Conservation (phyloP, 306 rosid species). For the Prinsepia uniflora region DNA sequence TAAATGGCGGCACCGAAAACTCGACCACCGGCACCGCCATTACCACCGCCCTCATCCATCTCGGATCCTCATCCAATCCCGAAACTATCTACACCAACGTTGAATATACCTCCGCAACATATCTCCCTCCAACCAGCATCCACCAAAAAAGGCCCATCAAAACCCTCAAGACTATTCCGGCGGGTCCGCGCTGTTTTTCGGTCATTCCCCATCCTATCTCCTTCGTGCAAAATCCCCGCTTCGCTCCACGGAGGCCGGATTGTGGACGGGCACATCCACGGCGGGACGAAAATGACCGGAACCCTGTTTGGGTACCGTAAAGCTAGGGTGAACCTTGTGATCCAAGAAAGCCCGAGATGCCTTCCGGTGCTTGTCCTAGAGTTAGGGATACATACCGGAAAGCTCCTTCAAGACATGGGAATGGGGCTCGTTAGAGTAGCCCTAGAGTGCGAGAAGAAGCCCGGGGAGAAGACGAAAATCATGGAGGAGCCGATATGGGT, state of each 20-base stretch:
- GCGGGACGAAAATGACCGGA: constrained; percentile 61
- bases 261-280: constrained; percentile 41
- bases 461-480: constrained; percentile 47
- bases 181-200: constrained; percentile 51
- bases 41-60: neutral
- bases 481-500: constrained; percentile 76
- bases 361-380: constrained; percentile 63
- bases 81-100: neutral
- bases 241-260: constrained; percentile 22
- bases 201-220: constrained; percentile 64
- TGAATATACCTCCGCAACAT: neutral
- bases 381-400: constrained; percentile 56
- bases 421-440: constrained; percentile 64
- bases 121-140: constrained; percentile 63
- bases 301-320: constrained; percentile 66
- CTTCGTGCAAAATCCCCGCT: constrained; percentile 51
- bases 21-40: neutral
- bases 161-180: constrained; percentile 33
- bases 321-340: constrained; percentile 58
- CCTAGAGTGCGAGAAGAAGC: constrained; percentile 64
- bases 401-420: constrained; percentile 71
- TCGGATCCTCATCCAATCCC: too few relatives aligned
- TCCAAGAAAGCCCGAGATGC: constrained; percentile 62
- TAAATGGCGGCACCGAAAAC: constrained; percentile 7
- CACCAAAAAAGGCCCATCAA: constrained; percentile 35